Percentiles rank a stretch among this genome's conserved stretches.
phyloP scores from a whole-genome alignment of 2,329 filamentous ascomycete genomes.

The Aschersonia sp. region DNA sequence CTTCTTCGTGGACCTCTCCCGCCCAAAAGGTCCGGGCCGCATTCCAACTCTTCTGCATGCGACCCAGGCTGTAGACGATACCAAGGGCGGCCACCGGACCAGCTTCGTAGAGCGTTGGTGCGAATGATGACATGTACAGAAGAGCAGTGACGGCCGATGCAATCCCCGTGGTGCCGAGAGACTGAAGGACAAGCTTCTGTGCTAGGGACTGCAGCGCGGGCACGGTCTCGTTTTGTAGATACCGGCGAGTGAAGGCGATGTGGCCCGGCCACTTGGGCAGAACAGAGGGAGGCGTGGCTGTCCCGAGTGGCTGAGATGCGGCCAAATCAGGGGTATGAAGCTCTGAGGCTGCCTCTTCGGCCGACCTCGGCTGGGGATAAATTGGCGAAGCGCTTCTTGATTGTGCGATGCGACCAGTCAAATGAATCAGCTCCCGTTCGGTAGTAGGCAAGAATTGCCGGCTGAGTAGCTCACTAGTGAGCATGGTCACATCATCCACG shows the following conservation, averaged over 20 bases:
- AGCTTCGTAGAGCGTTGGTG: constrained; percentile 42
- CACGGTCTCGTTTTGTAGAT: constrained; percentile 51
- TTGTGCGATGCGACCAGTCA: constrained; percentile 60
- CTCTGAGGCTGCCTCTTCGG: constrained; percentile 3
- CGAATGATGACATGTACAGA: constrained; percentile 40
- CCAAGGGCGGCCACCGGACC: constrained; percentile 48
- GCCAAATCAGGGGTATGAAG: constrained; percentile 10
- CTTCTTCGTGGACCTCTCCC: constrained; percentile 51
- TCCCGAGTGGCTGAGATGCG: constrained; percentile 12
- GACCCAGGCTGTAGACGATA: constrained; percentile 40
- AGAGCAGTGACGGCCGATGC: constrained; percentile 39
- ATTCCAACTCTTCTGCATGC: constrained; percentile 51
- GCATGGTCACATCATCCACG: constrained; percentile 79
- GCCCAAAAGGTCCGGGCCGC: constrained; percentile 46
- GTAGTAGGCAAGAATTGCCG: constrained; percentile 64
- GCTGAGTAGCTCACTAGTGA: constrained; percentile 64
- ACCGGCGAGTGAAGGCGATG: constrained; percentile 56
- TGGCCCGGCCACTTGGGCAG: constrained; percentile 54
- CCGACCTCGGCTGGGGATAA: constrained; percentile 22
- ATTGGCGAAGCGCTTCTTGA: constrained; percentile 14
- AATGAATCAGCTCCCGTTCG: constrained; percentile 70
- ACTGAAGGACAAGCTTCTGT: constrained; percentile 62
- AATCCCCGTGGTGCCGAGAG: constrained; percentile 56
- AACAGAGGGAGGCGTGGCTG: constrained; percentile 7
- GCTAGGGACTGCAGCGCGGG: constrained; percentile 59